Conservation (phyloP, 2,329 filamentous ascomycete genomes). For the Lecanicillium sp. region DNA sequence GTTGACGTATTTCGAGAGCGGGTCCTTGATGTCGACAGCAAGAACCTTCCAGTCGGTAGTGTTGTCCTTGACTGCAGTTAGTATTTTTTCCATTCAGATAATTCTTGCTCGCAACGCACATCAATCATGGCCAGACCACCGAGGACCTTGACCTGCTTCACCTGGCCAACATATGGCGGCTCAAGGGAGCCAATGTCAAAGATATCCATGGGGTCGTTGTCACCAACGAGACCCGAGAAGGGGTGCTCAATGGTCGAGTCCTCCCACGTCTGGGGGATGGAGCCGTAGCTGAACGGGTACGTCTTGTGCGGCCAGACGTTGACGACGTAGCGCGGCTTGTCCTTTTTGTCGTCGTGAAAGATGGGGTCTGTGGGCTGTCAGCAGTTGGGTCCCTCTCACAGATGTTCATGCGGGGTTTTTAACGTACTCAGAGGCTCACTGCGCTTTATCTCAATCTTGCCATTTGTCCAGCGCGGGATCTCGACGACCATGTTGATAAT, state of each 20-base stretch:
- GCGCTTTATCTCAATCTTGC: constrained; percentile 30
- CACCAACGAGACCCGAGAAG: constrained; percentile 27
- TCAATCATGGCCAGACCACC: constrained; percentile 32
- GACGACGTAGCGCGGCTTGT: constrained; percentile 29
- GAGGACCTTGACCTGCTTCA: constrained; percentile 34
- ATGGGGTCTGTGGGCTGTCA: constrained; percentile 25
- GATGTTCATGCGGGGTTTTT: not conserved
- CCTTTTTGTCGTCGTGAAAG: constrained; percentile 31
- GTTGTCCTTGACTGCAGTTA: constrained; percentile 14
- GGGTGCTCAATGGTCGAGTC: constrained; percentile 30
- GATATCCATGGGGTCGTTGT: constrained; percentile 35
- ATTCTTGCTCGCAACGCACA: constrained; percentile 10
- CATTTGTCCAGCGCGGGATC: constrained; percentile 33
- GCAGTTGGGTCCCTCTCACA: not conserved
- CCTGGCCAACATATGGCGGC: constrained; percentile 26
- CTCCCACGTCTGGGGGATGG: constrained; percentile 37
- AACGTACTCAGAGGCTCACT: constrained; percentile 29
- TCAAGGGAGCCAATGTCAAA: constrained; percentile 29
- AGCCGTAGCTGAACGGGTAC: constrained; percentile 35
- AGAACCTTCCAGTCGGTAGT: constrained; percentile 34
- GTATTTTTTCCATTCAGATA: not conserved
- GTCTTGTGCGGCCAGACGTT: constrained; percentile 35
- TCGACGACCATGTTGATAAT: constrained; percentile 32
- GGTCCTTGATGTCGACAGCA: constrained; percentile 28
- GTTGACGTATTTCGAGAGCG: constrained; percentile 25